Percentiles rank a stretch among this genome's conserved stretches.
phyloP scores from a whole-genome alignment of 2,329 filamentous ascomycete species.

The Microdochium paspali region DNA sequence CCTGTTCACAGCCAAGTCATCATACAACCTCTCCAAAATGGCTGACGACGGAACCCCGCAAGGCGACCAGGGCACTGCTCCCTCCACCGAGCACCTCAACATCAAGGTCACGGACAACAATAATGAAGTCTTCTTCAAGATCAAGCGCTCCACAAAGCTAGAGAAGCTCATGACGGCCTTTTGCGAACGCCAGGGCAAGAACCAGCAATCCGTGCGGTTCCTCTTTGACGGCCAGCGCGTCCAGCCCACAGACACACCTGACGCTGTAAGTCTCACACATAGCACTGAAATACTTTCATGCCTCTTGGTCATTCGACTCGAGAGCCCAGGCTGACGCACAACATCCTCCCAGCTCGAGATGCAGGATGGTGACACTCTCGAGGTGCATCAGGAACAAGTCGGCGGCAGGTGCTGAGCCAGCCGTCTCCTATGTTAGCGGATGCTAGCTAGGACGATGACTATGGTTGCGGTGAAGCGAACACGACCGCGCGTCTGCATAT shows the following conservation, averaged over 20 bases:
- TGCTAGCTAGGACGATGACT: too few relatives aligned
- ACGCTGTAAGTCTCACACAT: constrained; percentile 59
- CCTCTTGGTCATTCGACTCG: neutral
- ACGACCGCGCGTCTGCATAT: too few relatives aligned
- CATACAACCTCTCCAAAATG: too few relatives aligned
- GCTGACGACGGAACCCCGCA: constrained; percentile 15
- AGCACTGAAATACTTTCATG: neutral
- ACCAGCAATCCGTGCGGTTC: constrained; percentile 75
- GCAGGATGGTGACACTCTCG: constrained; percentile 89
- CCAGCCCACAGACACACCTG: constrained; percentile 79
- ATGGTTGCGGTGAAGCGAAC: too few relatives aligned
- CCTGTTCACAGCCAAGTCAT: too few relatives aligned
- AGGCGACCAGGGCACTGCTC: constrained; percentile 27
- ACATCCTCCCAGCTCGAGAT: constrained; percentile 68
- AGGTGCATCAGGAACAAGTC: constrained; percentile 97
- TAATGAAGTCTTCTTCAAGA: constrained; percentile 99
- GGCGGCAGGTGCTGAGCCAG: constrained; percentile 55
- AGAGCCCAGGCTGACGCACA: constrained; percentile 4
- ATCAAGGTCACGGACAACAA: constrained; percentile 99
- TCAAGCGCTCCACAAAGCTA: constrained; percentile 90
- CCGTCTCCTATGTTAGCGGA: too few relatives aligned
- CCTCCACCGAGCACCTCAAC: constrained; percentile 74
- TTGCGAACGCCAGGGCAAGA: constrained; percentile 92
- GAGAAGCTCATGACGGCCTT: constrained; percentile 99
- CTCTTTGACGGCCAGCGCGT: constrained; percentile 94